phyloP scores from a whole-genome alignment of 208 protist species.

The Leptomonas pyrrhocoris region DNA sequence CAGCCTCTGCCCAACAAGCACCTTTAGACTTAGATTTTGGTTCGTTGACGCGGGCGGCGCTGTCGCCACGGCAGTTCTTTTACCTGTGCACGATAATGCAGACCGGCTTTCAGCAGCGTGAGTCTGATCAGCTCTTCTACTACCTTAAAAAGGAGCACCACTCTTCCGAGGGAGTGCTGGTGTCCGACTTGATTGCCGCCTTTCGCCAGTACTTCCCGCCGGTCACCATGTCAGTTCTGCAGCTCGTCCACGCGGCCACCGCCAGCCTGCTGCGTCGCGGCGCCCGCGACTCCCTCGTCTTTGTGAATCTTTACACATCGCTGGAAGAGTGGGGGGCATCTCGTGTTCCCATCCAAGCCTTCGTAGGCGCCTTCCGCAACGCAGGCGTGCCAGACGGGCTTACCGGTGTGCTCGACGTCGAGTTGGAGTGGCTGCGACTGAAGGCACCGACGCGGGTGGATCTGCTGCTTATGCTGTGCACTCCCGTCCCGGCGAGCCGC shows the following conservation, averaged over 20 bases:
- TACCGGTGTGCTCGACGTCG: slow-evolving; percentile 50
- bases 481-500: slow-evolving; percentile 53
- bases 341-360: slow-evolving; percentile 52
- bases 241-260: slow-evolving; percentile 44
- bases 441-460: slow-evolving; percentile 54
- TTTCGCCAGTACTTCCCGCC: slow-evolving; percentile 69
- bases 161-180: slow-evolving; percentile 33
- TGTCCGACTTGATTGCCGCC: slow-evolving; percentile 42
- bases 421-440: slow-evolving; percentile 82
- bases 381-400: slow-evolving; percentile 44
- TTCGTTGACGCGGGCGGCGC: slow-evolving; percentile 10
- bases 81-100: slow-evolving; percentile 48
- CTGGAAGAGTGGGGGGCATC: slow-evolving; percentile 46
- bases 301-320: slow-evolving; percentile 51
- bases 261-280: slow-evolving; percentile 29
- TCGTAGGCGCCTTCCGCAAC: slow-evolving; percentile 51
- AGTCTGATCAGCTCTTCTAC: slow-evolving; percentile 62
- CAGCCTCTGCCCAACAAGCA: slow-evolving; percentile 1
- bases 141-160: slow-evolving; percentile 53
- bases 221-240: slow-evolving; percentile 53
- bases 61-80: slow-evolving; percentile 59
- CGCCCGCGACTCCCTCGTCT: slow-evolving; percentile 38
- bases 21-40: slow-evolving; percentile 38
- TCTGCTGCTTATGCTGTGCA: slow-evolving; percentile 55
- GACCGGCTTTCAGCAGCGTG: slow-evolving; percentile 42